phyloP scores from a whole-genome alignment of 139 green algal genomes.

The Volvox reticuliferus region DNA sequence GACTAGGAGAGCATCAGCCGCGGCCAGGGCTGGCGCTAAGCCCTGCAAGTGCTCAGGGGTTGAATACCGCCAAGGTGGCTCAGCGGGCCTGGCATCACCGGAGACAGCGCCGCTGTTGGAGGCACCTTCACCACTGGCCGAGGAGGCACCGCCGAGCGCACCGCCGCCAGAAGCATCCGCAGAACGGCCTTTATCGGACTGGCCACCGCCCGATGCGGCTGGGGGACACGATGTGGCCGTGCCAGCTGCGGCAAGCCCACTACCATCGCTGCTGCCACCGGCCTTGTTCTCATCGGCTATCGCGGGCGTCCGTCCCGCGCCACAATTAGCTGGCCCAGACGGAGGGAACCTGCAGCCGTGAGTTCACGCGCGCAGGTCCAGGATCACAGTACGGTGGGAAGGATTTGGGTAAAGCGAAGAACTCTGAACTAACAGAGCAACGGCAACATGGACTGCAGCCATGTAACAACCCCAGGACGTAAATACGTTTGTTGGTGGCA shows the following conservation, averaged over 20 bases:
- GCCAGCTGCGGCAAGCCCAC: too few relatives aligned
- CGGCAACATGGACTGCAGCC: not conserved
- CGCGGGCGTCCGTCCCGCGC: too few relatives aligned
- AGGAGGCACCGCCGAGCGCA: too few relatives aligned
- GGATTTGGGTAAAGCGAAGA: too few relatives aligned
- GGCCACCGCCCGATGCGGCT: too few relatives aligned
- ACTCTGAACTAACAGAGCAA: not conserved
- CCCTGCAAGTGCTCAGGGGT: not conserved
- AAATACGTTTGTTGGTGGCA: not conserved
- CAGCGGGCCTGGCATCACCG: too few relatives aligned
- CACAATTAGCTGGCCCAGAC: too few relatives aligned
- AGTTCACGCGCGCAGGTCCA: not conserved
- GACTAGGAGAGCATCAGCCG: not conserved
- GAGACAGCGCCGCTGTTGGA: too few relatives aligned
- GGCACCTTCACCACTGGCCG: too few relatives aligned
- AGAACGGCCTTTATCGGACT: too few relatives aligned
- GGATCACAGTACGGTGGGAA: not conserved
- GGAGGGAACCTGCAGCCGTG: not conserved
- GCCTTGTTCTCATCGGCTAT: not conserved
- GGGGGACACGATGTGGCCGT: too few relatives aligned
- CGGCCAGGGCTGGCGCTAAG: not conserved
- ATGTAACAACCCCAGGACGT: not conserved
- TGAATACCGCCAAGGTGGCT: not conserved
- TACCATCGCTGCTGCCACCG: not conserved
- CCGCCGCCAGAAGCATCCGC: too few relatives aligned